Base-by-base conservation (phyloP, 2,329 filamentous ascomycete species). In the Alternaria ethzedia region DNA sequence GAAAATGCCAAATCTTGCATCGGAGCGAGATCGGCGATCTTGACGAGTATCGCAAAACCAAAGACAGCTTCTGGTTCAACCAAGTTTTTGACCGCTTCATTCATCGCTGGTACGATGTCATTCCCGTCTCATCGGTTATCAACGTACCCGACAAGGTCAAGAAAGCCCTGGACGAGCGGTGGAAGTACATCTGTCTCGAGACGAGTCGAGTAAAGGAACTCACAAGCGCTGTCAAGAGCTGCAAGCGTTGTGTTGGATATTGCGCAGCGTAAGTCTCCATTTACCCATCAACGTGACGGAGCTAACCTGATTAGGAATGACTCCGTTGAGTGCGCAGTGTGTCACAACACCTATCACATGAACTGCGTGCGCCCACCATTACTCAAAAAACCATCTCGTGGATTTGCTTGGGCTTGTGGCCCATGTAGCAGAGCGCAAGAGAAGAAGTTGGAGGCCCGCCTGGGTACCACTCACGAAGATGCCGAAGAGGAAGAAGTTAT, bases 71-170 rank as follows among this genome's bases (percentile, higher is more conserved):
- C 80, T 99, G 94, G 92, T 99, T 93, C 79, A 95, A 97, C 75
- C 97, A 97, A 78, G 88, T 98, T 73, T 98, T 97, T 80, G 96
- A 99, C 82, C 92, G 96, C 63, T 99, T 98, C 83, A 98, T 99
- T 68, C 94, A 97, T 78, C 94, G 97, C 67, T 94, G 95, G 81
- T 98, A 98, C 85, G 96, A 99, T 75, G 92, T 97, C 58, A 95
- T 99, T 65, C 95, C 96, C 2, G 97, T 94, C 13, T 88, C 87
- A 64, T 89, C 92, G 75, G 96, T 99, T 75, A 95, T 98, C 83
- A 99, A 99, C 78, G 96, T 99, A 51, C 96, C 96, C 6, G 91
- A 91, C 70, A 93, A 91, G 77, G 95, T 99, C 76, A 98, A 98
- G 82, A 96, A 93, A 81, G 94, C 97, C 59, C 86, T 99, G 50